Conservation (phyloP, 306 rosid species). For the Acacia acuminata region DNA sequence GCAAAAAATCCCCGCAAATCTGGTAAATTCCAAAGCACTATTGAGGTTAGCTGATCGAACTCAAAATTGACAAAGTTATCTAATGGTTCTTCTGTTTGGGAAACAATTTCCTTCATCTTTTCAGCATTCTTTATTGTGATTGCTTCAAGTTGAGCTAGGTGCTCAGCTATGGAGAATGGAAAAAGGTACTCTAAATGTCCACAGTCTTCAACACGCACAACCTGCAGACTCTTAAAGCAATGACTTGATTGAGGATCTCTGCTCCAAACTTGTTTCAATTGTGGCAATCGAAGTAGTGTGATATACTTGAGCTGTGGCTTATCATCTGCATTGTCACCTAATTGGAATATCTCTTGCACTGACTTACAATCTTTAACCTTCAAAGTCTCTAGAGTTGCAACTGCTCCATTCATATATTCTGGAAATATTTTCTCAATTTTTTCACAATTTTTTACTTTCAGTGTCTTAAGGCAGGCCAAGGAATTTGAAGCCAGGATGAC, state of each 20-base stretch:
- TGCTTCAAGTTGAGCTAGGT: background rate
- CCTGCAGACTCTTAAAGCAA: background rate
- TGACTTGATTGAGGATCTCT: background rate
- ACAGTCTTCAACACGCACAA: background rate
- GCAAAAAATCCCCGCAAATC: background rate
- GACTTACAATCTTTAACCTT: background rate
- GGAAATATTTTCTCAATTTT: background rate
- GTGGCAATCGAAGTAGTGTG: background rate
- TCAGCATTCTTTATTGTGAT: background rate
- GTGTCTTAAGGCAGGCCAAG: background rate
- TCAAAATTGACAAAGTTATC: background rate
- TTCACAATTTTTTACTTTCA: background rate
- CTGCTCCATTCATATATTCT: background rate
- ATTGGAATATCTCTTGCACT: background rate
- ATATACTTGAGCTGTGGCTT: background rate
- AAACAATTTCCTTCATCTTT: background rate
- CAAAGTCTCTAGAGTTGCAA: background rate
- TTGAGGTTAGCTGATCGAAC: background rate
- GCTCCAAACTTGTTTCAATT: background rate
- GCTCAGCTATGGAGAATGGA: background rate
- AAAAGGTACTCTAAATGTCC: background rate
- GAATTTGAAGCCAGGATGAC: background rate
- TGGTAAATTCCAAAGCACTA: background rate
- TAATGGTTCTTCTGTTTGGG: background rate
- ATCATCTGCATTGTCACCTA: background rate